Evolutionary conservation across 1,284 basidiomycete genomes (phyloP).

Genomic region (Boletus sp.): DNA sequence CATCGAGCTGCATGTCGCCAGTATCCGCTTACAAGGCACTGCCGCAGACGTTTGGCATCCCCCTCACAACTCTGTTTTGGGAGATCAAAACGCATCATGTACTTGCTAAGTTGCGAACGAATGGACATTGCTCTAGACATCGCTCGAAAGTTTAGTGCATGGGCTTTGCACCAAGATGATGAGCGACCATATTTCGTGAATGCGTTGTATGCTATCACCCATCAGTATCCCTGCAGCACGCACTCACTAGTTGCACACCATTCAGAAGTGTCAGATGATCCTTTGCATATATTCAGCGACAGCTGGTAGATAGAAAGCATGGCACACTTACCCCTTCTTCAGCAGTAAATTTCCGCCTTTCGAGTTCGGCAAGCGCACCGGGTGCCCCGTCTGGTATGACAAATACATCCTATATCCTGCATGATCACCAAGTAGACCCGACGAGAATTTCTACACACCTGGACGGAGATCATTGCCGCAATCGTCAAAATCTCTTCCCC

Average conservation of each 20-base stretch:
- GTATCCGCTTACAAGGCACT: slow-evolving; percentile 88
- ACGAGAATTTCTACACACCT: slow-evolving; percentile 44
- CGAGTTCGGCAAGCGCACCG: slow-evolving; percentile 82
- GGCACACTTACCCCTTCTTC: slow-evolving; percentile 81
- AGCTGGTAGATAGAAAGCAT: not conserved
- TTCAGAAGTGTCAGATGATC: slow-evolving; percentile 92
- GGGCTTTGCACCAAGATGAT: slow-evolving; percentile 88
- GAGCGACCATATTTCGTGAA: slow-evolving; percentile 82
- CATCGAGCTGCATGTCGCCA: slow-evolving; percentile 92
- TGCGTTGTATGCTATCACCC: slow-evolving; percentile 77
- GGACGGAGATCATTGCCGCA: slow-evolving; percentile 90
- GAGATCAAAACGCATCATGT: slow-evolving; percentile 83
- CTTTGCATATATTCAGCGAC: slow-evolving; percentile 37
- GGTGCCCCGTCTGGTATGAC: slow-evolving; percentile 80
- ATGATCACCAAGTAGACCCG: not conserved
- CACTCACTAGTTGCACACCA: slow-evolving; percentile 43
- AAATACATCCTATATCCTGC: slow-evolving; percentile 69
- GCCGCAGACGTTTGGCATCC: slow-evolving; percentile 72
- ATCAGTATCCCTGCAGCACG: slow-evolving; percentile 8
- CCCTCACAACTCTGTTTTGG: slow-evolving; percentile 80
- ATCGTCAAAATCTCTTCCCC: slow-evolving; percentile 94
- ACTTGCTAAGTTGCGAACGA: slow-evolving; percentile 87
- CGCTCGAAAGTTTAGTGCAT: slow-evolving; percentile 88
- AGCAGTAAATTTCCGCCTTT: slow-evolving; percentile 91
- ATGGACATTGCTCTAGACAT: slow-evolving; percentile 92